Conservation (phyloP, 2,329 filamentous ascomycete genomes). For the Alternaria ethzedia region DNA sequence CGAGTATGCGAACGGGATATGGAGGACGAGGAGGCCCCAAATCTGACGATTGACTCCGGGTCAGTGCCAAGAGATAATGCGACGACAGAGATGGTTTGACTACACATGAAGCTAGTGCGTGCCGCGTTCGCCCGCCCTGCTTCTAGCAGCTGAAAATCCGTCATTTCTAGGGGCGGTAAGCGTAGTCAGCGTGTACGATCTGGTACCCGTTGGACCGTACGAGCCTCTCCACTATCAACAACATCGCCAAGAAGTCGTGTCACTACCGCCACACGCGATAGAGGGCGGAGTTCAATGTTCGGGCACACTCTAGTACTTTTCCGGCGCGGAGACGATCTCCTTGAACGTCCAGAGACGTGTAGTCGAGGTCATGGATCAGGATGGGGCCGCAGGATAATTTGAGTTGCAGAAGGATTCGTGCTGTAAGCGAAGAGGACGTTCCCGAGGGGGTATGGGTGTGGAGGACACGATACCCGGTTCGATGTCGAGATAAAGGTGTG, state of each 20-base stretch:
- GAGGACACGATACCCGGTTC: not conserved
- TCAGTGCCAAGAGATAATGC: not conserved
- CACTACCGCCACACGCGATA: not conserved
- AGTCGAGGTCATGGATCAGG: not conserved
- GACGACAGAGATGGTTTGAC: not conserved
- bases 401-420: not conserved
- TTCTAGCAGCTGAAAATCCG: not conserved
- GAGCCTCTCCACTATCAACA: not conserved
- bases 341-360: not conserved
- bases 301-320: not conserved
- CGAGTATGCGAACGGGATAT: not conserved
- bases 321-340: not conserved
- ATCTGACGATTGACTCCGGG: not conserved
- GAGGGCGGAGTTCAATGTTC: not conserved
- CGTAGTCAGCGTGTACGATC: not conserved
- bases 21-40: not conserved
- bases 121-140: not conserved
- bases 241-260: not conserved
- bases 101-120: not conserved
- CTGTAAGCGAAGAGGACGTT: not conserved
- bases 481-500: not conserved
- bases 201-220: not conserved
- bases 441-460: not conserved
- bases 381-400: not conserved
- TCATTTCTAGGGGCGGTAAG: not conserved